phyloP scores from a whole-genome alignment of 2,329 filamentous ascomycete genomes.

The Chrysosphaeria jannelii region DNA sequence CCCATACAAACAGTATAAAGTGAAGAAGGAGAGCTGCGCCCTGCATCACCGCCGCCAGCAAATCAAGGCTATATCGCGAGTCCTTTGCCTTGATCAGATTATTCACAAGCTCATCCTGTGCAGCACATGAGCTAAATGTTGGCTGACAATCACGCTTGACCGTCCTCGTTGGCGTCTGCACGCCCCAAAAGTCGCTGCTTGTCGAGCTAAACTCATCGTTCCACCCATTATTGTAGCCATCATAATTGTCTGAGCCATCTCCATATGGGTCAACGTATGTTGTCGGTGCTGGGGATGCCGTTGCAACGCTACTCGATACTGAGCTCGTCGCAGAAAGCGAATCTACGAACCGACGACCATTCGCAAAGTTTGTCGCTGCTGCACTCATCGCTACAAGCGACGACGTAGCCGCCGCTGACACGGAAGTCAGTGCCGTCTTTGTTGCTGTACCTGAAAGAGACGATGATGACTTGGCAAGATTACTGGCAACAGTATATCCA shows the following conservation, averaged over 20 bases:
- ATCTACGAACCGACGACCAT: background rate
- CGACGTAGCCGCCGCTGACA: background rate
- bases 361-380: slow-evolving; percentile 1
- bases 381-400: background rate
- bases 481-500: no score
- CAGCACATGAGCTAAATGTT: slow-evolving; percentile 3
- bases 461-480: no score
- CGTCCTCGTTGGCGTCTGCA: background rate
- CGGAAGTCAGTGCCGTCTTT: background rate
- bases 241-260: background rate
- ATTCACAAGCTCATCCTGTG: slow-evolving; percentile 4
- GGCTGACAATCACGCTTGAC: slow-evolving; percentile 1
- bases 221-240: background rate
- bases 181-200: background rate
- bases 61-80: background rate
- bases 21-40: slow-evolving; percentile 15
- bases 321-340: background rate
- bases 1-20: slow-evolving; percentile 5
- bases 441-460: background rate
- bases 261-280: background rate
- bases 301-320: no score
- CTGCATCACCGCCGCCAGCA: slow-evolving; percentile 8
- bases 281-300: no score
- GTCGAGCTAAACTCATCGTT: background rate
- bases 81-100: slow-evolving; percentile 1